Percentiles rank a stretch among this genome's conserved stretches.
Conservation (phyloP, 495 filamentous ascomycete genomes). For the Aspergillus egyptiacus region DNA sequence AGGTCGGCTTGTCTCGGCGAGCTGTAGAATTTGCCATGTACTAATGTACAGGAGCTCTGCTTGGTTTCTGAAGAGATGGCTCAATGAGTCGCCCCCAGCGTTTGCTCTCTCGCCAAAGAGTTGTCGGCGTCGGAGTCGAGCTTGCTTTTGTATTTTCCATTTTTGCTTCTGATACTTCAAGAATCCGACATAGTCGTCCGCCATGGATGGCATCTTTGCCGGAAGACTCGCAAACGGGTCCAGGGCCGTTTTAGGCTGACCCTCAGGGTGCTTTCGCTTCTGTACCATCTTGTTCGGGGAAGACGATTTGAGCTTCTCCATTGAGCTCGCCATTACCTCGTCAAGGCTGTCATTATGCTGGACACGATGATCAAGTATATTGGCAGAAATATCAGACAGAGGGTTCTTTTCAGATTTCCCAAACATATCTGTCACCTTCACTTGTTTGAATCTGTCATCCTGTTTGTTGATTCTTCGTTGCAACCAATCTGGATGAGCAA, state of each 20-base stretch:
- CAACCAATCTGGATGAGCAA: slow-evolving; percentile 94
- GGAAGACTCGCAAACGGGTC: slow-evolving; percentile 85
- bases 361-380: slow-evolving; percentile 55
- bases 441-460: slow-evolving; percentile 96
- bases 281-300: slow-evolving; percentile 57
- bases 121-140: slow-evolving; percentile 78
- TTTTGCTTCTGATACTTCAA: slow-evolving; percentile 96
- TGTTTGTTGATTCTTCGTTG: slow-evolving; percentile 88
- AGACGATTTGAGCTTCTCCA: slow-evolving; percentile 65
- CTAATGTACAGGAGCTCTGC: slow-evolving; percentile 82
- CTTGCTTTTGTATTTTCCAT: slow-evolving; percentile 97
- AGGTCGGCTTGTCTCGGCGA: slow-evolving; percentile 69
- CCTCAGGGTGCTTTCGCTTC: slow-evolving; percentile 80
- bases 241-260: slow-evolving; percentile 50
- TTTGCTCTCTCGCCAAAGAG: slow-evolving; percentile 83
- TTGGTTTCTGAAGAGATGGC: slow-evolving; percentile 83
- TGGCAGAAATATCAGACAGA: slow-evolving; percentile 64
- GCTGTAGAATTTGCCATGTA: slow-evolving; percentile 92
- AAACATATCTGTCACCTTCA: slow-evolving; percentile 96
- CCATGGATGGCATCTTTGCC: slow-evolving; percentile 75
- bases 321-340: slow-evolving; percentile 66
- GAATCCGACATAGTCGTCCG: slow-evolving; percentile 83
- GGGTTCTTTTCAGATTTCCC: slow-evolving; percentile 68
- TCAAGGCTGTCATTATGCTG: slow-evolving; percentile 66
- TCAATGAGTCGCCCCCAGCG: slow-evolving; percentile 63